Evolutionary conservation across 108 stramenopile species (phyloP).

Genomic region (Stephanodiscus triporus): DNA sequence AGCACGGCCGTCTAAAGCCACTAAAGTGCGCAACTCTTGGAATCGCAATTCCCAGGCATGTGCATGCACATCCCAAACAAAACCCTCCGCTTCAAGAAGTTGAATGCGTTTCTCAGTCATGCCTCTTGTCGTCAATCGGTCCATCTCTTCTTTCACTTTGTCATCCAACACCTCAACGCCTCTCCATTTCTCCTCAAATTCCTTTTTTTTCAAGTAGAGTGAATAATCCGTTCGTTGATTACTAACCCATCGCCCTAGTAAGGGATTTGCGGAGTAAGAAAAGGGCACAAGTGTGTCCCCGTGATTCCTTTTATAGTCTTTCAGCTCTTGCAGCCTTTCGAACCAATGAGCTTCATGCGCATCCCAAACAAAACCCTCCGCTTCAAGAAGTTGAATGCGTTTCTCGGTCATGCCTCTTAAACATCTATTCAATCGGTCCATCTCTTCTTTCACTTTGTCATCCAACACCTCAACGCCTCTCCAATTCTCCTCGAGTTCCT

Average conservation of each 20-base stretch:
- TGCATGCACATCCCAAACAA: slow-evolving; percentile 42
- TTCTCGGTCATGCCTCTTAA: too few species aligned
- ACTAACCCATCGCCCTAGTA: slow-evolving; percentile 60
- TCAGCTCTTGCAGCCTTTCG: slow-evolving; percentile 45
- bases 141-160: too few species aligned
- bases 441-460: slow-evolving; percentile 14
- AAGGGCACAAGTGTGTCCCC: too few species aligned
- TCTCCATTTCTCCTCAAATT: slow-evolving; percentile 25
- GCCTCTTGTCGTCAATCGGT: slow-evolving; percentile 22
- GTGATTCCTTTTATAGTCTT: slow-evolving; percentile 46
- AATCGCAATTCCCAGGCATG: slow-evolving; percentile 40
- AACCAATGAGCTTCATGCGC: too few species aligned
- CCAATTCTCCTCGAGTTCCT: slow-evolving; percentile 21
- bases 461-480: slow-evolving; percentile 18
- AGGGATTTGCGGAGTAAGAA: slow-evolving; percentile 40
- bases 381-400: too few species aligned
- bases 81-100: slow-evolving; percentile 42
- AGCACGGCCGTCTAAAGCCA: slow-evolving; percentile 39
- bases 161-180: too few species aligned
- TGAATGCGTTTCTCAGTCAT: slow-evolving; percentile 52
- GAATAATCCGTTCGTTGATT: slow-evolving; percentile 55
- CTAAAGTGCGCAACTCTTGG: slow-evolving; percentile 35
- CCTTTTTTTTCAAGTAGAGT: slow-evolving; percentile 27
- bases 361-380: too few species aligned
- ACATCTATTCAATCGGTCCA: too few species aligned